Evolutionary conservation across 768 basidiomycete genomes (phyloP).

Genomic region (Leucocoprinus birnbaumii): DNA sequence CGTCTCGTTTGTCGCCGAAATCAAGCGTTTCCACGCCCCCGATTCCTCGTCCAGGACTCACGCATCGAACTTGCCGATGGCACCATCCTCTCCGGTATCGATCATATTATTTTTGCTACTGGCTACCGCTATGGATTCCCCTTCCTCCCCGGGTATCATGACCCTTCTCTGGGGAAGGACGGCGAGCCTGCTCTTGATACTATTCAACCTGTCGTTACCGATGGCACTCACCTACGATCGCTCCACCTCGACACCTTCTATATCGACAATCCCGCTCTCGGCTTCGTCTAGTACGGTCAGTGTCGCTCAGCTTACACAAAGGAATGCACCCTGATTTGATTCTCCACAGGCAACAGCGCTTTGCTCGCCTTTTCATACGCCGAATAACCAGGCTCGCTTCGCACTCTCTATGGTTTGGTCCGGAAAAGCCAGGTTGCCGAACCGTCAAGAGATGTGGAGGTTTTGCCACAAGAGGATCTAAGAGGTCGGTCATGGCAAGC

Average conservation of each 20-base stretch:
- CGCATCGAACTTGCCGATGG: slow-evolving; percentile 36
- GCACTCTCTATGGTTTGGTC: slow-evolving; percentile 37
- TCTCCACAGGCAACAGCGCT: background rate
- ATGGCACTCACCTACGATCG: slow-evolving; percentile 37
- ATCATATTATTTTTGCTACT: slow-evolving; percentile 34
- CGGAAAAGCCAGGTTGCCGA: slow-evolving; percentile 31
- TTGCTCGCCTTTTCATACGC: slow-evolving; percentile 31
- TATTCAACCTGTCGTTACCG: slow-evolving; percentile 32
- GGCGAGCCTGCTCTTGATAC: slow-evolving; percentile 19
- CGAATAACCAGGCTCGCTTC: slow-evolving; percentile 33
- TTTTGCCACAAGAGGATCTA: slow-evolving; percentile 25
- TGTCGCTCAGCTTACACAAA: slow-evolving; percentile 12
- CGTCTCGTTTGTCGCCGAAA: slow-evolving; percentile 36
- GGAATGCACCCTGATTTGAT: background rate
- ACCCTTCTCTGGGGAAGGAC: slow-evolving; percentile 20
- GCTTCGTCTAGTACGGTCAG: slow-evolving; percentile 36
- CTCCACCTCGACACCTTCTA: slow-evolving; percentile 39
- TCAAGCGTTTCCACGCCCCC: slow-evolving; percentile 31
- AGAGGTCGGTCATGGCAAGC: slow-evolving; percentile 33
- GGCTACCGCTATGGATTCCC: slow-evolving; percentile 42
- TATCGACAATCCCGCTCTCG: slow-evolving; percentile 42
- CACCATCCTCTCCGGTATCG: slow-evolving; percentile 32
- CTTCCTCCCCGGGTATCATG: slow-evolving; percentile 39
- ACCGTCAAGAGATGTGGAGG: slow-evolving; percentile 28
- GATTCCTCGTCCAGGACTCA: slow-evolving; percentile 19